Percentiles rank a stretch among this genome's conserved stretches.
These are phyloP conservation scores for Candida peoriensis DNA, from an alignment of 805 yeast genomes.

Conservation along the genomic window DNA sequence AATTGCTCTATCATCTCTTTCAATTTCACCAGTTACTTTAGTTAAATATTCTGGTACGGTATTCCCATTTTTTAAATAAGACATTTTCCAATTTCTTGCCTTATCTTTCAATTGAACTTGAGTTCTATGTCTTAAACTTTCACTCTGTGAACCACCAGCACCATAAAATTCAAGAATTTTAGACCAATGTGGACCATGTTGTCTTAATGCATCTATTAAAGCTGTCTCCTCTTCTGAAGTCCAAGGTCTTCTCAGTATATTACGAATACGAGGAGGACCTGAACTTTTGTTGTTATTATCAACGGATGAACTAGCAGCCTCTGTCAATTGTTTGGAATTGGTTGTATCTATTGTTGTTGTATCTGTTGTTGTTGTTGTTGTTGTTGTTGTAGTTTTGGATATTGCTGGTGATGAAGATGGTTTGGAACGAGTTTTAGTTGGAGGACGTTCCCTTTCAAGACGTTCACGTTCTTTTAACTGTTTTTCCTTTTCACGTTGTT, in stretches of 20 bases:
- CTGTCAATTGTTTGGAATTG: background rate
- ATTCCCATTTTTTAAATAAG: slow-evolving; percentile 66
- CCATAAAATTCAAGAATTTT: slow-evolving; percentile 88
- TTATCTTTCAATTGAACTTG: slow-evolving; percentile 94
- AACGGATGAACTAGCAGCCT: background rate
- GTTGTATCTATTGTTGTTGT: background rate
- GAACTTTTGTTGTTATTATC: slow-evolving; percentile 20
- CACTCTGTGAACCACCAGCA: slow-evolving; percentile 84
- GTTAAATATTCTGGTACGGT: slow-evolving; percentile 76
- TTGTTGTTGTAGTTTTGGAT: slow-evolving; percentile 6
- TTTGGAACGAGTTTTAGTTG: background rate
- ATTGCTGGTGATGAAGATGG: slow-evolving; percentile 4
- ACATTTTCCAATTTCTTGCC: slow-evolving; percentile 93
- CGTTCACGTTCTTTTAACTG: slow-evolving; percentile 14
- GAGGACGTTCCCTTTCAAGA: slow-evolving; percentile 3
- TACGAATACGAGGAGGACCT: slow-evolving; percentile 21
- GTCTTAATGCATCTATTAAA: slow-evolving; percentile 69
- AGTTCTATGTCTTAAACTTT: slow-evolving; percentile 78
- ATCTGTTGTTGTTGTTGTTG: slow-evolving; percentile 1
- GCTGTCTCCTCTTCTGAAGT: slow-evolving; percentile 85
- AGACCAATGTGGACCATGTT: slow-evolving; percentile 90
- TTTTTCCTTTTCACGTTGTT: slow-evolving; percentile 12
- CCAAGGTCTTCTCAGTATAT: slow-evolving; percentile 66
- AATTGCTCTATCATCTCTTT: slow-evolving; percentile 43
- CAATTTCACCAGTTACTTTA: slow-evolving; percentile 85